Base-by-base conservation (phyloP, 495 filamentous ascomycete genomes). In the Penicillium waksmanii region DNA sequence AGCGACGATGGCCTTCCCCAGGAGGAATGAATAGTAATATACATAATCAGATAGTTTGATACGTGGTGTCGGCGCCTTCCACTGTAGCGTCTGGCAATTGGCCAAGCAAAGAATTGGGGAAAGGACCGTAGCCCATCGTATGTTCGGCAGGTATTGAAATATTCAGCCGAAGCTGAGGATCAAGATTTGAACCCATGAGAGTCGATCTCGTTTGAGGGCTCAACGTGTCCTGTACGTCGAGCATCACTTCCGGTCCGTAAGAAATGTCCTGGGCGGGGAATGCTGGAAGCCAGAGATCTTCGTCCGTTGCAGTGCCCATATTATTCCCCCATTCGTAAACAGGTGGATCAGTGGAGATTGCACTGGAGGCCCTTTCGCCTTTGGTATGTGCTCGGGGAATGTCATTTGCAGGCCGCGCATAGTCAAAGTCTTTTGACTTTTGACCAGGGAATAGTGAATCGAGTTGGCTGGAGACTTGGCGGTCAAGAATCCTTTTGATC, bases 201-300 rank as follows among this genome's bases (percentile, higher is more conserved):
- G 46, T 49, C 13, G 42, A 57, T 15, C 60, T 9, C 15, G 60
- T 62, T 15, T 62, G 42, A 27, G 60, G 53, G 35, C 36, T 62
- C 35, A 57, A 51, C 10, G 23, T 18, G 13, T 52, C 49, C 35
- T 50, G 25, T 21, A 40, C 9, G 23, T 57, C 46, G 21, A 53
- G 38, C 44, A 57, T 56, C 35, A 53, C 40, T 34, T 62, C 59
- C 12, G 59, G 19, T 44, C 59, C 59, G 15, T 57, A 52, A 15
- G 54, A 57, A 51, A 57, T 11, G 15, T 57, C 53, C 38, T 62
- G 59, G 31, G 31, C 59, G 3, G 59, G 59, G 54, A 62, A 62
- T 43, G 59, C 59, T 5, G 59, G 59, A 40, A 62, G 59, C 53
- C 53, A 57, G 5, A 55, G 35, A 55, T 55, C 53, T 17, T 23